Conservation (phyloP, 495 filamentous ascomycete species). For the Trichoderma virens region DNA sequence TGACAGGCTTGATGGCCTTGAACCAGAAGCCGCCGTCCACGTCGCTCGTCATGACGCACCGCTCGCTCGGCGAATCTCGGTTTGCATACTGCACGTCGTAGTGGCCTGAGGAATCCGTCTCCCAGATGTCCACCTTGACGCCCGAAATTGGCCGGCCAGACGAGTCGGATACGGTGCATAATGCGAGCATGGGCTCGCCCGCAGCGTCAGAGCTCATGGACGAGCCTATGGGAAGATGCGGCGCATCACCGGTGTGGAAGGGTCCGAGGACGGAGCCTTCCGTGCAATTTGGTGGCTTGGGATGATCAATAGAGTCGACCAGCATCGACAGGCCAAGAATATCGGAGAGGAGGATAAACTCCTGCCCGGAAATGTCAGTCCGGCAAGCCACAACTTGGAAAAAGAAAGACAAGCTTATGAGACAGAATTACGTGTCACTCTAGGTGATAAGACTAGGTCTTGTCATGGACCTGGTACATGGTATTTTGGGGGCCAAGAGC, state of each 20-base stretch:
- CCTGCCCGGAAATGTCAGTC: constrained; percentile 40
- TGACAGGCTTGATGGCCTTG: constrained; percentile 76
- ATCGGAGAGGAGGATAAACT: constrained; percentile 94
- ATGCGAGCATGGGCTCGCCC: constrained; percentile 64
- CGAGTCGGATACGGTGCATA: constrained; percentile 68
- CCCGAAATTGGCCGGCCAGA: constrained; percentile 56
- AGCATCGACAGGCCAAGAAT: constrained; percentile 82
- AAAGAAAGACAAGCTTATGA: too few species aligned
- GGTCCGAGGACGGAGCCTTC: constrained; percentile 88
- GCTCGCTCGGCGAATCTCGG: constrained; percentile 63
- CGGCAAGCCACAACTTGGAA: neutral
- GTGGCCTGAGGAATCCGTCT: constrained; percentile 76
- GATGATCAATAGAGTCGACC: constrained; percentile 87
- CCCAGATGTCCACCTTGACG: constrained; percentile 88
- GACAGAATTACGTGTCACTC: too few species aligned
- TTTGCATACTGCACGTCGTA: constrained; percentile 86
- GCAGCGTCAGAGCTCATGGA: constrained; percentile 64
- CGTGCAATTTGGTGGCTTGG: constrained; percentile 65
- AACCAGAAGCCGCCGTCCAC: constrained; percentile 77
- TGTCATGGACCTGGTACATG: too few species aligned
- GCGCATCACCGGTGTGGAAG: constrained; percentile 89
- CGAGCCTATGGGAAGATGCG: constrained; percentile 52
- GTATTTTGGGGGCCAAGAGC: too few species aligned
- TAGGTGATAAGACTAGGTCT: too few species aligned
- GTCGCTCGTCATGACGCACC: constrained; percentile 69